Base-by-base conservation (phyloP, 768 basidiomycete genomes). In the Tulasnella calospora region DNA sequence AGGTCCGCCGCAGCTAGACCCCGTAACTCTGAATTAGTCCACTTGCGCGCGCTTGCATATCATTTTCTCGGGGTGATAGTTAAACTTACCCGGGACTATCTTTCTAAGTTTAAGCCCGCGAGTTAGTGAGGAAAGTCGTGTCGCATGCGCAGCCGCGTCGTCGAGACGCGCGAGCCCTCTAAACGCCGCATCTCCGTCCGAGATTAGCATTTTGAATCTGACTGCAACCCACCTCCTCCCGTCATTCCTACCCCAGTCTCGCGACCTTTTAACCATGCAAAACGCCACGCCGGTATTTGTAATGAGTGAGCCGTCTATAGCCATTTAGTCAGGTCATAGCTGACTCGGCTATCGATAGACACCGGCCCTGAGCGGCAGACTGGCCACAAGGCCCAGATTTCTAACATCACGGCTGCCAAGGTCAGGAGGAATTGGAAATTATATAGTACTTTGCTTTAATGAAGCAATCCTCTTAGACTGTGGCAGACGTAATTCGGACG, bases 381-480 rank as follows among this genome's bases (percentile, higher is more conserved):
- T 33, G 96, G 96, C 71, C 89, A 96, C 81, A 98, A 97, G 86
- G 97, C 97, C 0, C 96, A 98, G 86, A 91, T 93, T 79, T 96
- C 95, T 47, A 98, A 99, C 84, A 98, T 98, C 85, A 95, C 93
- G 0, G 96, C 97, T 12, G 96, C 96, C 73, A 99, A 98, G 89
- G 95, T 95, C 61, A 77, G 88, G 80, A 10, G 13, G 7, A 30
- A 17, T 41, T 21, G 9, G 35, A 33, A 72, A 6, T 6, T 40
- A 0, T 1, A 46, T 35, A 6, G 0, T 5, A 21, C 36, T 72
- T n/a, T 36, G 76, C 30, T 46, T 6, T 17, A 12, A 17, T 72
- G 36, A n/a, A 61, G 15, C 41, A 33, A 51, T 36, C 40, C 3
- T 30, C 23, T 38, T 79, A 96, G 96, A 98, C 95, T 12, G 96